Conservation (phyloP, 1,139 yeast species). For the Kodamaea sp. region DNA sequence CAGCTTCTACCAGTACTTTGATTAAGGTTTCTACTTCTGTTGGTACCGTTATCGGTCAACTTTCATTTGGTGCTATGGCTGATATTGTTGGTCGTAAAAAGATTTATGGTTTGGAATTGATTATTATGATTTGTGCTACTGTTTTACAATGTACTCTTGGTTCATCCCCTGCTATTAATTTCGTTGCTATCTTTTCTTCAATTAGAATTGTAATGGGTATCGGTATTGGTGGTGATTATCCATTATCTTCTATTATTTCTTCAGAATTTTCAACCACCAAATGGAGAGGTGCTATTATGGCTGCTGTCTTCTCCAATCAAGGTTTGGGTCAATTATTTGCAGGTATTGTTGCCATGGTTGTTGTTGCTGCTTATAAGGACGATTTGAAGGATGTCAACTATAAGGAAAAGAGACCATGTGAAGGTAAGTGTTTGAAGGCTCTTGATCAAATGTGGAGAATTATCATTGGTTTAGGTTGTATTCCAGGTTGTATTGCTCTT, state of each 20-base stretch:
- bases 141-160: constrained; percentile 73
- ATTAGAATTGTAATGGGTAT: constrained; percentile 85
- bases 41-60: constrained; percentile 92
- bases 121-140: constrained; percentile 79
- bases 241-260: constrained; percentile 88
- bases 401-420: constrained; percentile 50
- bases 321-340: constrained; percentile 90
- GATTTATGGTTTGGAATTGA: constrained; percentile 82
- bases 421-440: constrained; percentile 62
- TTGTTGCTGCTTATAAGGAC: constrained; percentile 69
- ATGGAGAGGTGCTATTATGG: constrained; percentile 97
- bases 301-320: constrained; percentile 89
- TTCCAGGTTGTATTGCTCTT: constrained; percentile 78
- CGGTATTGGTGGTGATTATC: constrained; percentile 99
- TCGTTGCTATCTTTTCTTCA: constrained; percentile 68
- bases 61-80: constrained; percentile 80
- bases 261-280: constrained; percentile 87
- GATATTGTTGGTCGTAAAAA: constrained; percentile 85
- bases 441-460: constrained; percentile 95
- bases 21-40: constrained; percentile 86
- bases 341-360: constrained; percentile 72
- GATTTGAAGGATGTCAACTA: constrained; percentile 48
- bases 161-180: constrained; percentile 62
- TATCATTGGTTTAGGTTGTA: constrained; percentile 81
- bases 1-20: constrained; percentile 67